Evolutionary conservation across 1,284 basidiomycete genomes (phyloP), one percentile per base, ranked within the genome.

Genomic region (Meira miltonrushii): DNA sequence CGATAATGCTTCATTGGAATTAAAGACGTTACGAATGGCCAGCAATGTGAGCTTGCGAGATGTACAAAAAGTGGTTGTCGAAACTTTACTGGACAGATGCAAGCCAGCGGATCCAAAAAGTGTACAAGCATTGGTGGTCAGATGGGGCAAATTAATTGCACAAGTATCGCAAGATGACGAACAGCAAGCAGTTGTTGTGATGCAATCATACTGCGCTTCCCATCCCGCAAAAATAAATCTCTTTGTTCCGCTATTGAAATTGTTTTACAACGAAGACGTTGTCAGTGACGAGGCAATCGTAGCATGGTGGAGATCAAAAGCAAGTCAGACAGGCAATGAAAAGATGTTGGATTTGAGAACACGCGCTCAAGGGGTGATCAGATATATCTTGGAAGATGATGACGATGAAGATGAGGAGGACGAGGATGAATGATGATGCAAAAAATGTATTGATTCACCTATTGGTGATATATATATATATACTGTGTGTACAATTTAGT

Each of bases 1-100:
- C 54, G 91, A 93, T 71, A 91, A 94, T 79, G 90, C 91, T 0
- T 84, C 89, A 0, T 90, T 94, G 68, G 91, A 94, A 76, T 84
- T 94, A 67, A 94, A 93, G 82, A 94, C 91, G 54, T 83, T 94
- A 55, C 86, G 92, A 49, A 94, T 94, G 92, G 90, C 91, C 44
- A 88, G 86, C 67, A 94, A 94, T 74, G 92, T 93, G 48, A 84
- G 88, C 3, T 83, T 92, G 25, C 82, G 82, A 17, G 83, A 85
- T 62, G 90, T 94, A 49, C 83, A 88, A 55, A 86, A 88, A 76
- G 86, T 87, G 13, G 89, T 92, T 28, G 82, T 93, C 38, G 83
- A 82, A 19, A 68, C 69, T 39, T 59, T 74, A 40, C 62, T 77
- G 51, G 58, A 48, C 40, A 67, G 68, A 47, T 75, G 69, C 61